A percentile compares a stretch with the other conserved stretches of the same genome.
phyloP scores from a whole-genome alignment of 768 basidiomycete genomes.

The Amanita inopinata region DNA sequence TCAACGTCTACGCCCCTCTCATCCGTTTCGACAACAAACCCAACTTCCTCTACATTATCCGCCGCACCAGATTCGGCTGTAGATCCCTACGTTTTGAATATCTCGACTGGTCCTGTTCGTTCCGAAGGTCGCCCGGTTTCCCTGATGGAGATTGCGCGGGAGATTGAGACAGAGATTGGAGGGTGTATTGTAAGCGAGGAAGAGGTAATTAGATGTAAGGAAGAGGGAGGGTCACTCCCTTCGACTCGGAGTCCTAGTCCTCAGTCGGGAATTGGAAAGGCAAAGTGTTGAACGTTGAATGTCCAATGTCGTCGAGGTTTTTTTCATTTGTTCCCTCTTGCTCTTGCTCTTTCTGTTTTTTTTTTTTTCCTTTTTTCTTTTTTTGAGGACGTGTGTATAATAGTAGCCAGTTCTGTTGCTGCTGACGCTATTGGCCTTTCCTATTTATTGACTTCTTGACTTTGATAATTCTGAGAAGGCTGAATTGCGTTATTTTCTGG shows the following conservation, averaged over 20 bases:
- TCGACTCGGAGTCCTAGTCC: background rate
- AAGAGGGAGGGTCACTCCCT: conserved; percentile 24
- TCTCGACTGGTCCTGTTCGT: conserved; percentile 43
- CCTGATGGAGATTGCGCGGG: conserved; percentile 46
- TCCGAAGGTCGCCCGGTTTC: too few relatives aligned
- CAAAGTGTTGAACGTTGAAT: conserved; percentile 13
- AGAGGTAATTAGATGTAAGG: conserved; percentile 47
- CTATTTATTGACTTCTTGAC: too few relatives aligned
- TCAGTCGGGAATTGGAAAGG: background rate
- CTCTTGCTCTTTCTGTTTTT: too few relatives aligned
- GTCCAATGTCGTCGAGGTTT: too few relatives aligned
- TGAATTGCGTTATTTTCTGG: too few relatives aligned
- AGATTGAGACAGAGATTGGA: conserved; percentile 49
- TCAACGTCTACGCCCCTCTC: conserved; percentile 4
- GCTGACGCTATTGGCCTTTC: too few relatives aligned
- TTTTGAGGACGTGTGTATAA: too few relatives aligned
- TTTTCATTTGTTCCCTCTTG: too few relatives aligned
- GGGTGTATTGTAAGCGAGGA: conserved; percentile 57
- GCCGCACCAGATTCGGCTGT: conserved; percentile 17
- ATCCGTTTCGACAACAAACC: background rate
- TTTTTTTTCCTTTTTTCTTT: too few relatives aligned
- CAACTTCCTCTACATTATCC: background rate
- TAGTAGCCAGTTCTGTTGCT: too few relatives aligned
- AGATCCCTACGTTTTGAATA: conserved; percentile 16
- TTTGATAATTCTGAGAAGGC: too few relatives aligned